Evolutionary conservation across 108 stramenopile genomes (phyloP).

Genomic region (Cyclotella kingstonii): DNA sequence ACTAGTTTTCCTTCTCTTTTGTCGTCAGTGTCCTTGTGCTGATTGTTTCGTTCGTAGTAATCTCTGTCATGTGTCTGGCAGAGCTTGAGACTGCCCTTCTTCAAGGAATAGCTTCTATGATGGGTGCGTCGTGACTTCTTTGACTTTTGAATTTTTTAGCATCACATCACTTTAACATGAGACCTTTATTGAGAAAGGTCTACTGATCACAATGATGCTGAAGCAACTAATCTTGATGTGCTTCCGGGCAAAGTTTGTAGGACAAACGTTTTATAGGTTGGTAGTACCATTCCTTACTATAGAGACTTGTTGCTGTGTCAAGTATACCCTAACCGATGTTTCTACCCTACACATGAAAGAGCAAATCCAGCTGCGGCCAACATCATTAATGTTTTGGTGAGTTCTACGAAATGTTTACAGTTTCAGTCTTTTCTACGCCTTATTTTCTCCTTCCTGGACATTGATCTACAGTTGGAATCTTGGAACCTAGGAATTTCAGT

Average conservation of each 20-base stretch:
- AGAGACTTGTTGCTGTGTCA: not conserved
- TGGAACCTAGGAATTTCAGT: conserved; percentile 31
- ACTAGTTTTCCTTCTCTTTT: not conserved
- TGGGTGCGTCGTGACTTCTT: conserved; percentile 1
- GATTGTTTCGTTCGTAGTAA: no score
- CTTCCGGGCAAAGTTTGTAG: not conserved
- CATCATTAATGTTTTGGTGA: conserved; percentile 7
- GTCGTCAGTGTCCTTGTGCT: no score
- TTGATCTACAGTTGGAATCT: conserved; percentile 18
- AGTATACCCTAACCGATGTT: not conserved
- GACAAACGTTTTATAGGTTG: conserved; percentile 10
- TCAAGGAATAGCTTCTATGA: conserved; percentile 2
- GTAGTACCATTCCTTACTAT: not conserved
- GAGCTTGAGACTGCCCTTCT: no score
- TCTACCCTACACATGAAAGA: not conserved
- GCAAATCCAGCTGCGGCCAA: conserved; percentile 25
- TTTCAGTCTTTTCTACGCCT: not conserved
- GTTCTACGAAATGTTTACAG: not conserved
- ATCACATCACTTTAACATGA: not conserved
- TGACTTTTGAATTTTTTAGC: not conserved
- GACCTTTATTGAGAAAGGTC: not conserved
- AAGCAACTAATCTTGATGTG: conserved; percentile 5
- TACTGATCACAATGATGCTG: conserved; percentile 8
- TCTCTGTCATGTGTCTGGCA: no score
- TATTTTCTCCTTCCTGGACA: no score